Evolutionary conservation across 805 yeast genomes (phyloP), one percentile per base, ranked within the genome.

Genomic region (Lipomyces anomalus): DNA sequence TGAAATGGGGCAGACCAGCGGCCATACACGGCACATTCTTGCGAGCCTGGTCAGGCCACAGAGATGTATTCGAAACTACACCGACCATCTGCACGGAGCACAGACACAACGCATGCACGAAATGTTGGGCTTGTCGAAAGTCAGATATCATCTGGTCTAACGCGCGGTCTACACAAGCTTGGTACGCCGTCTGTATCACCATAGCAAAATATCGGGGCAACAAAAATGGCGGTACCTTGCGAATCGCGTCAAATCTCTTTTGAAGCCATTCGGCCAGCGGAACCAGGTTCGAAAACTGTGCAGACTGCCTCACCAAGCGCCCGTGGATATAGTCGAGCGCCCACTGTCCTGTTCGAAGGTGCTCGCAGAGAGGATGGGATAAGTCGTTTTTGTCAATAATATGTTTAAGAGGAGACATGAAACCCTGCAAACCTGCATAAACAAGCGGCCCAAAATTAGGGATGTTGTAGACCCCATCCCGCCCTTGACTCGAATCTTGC

Each of bases 1-100:
- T 81, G 67, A 90, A 90, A 65, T 88, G 97, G 1, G 98, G 98
- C 50, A 90, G 72, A 1, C 97, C 98, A 1, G 98, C 98, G 13
- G 97, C 95, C 76, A 90, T 71, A 35, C 85, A 77, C 1, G 95
- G 84, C 13, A 79, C 74, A 35, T 41, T 44, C 37, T 71, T 67
- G n/a, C n/a, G n/a, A 9, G 23, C 22, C 7, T 71, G 67, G 34
- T 67, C 68, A 1, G 97, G 94, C 22, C 72, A 66, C 43, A 92
- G 70, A 0, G 96, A 84, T 0, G 96, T 85, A 21, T 79, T 77
- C 38, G 78, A 73, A 75, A 82, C 75, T 22, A 53, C 58, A 0
- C 95, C 95, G 28, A 82, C 75, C 95, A 90, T 83, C 66, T 90
- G 97, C 38, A 88, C 72, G 1, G 95, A 85, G 1, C 86, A 78